Percentiles rank a stretch among this genome's conserved stretches.
Conservation (phyloP, 1,284 basidiomycete genomes). For the Mycena sp. region DNA sequence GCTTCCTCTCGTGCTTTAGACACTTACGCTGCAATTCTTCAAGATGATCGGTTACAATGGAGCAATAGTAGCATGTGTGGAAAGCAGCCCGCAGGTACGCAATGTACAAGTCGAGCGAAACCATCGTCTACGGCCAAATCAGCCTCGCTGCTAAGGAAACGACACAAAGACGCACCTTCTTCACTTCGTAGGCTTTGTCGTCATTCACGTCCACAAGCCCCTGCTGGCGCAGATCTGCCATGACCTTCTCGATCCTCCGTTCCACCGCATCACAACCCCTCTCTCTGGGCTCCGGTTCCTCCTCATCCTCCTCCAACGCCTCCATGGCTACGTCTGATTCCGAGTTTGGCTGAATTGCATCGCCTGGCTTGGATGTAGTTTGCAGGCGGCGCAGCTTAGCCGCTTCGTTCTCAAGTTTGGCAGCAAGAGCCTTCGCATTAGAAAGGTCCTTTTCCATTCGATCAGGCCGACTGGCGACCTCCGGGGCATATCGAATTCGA, state of each 20-base stretch:
- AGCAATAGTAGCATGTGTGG: conserved; percentile 96
- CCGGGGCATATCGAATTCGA: conserved; percentile 81
- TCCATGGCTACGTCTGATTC: conserved; percentile 51
- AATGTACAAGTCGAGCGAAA: conserved; percentile 87
- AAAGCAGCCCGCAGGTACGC: conserved; percentile 86
- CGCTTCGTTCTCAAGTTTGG: conserved; percentile 77
- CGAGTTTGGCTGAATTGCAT: conserved; percentile 42
- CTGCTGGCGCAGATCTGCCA: conserved; percentile 72
- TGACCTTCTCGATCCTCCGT: conserved; percentile 76
- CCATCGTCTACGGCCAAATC: conserved; percentile 59
- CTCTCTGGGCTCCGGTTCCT: conserved; percentile 66
- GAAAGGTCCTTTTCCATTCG: conserved; percentile 82
- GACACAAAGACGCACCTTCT: conserved; percentile 62
- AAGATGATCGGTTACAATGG: conserved; percentile 88
- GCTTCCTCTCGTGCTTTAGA: conserved; percentile 87
- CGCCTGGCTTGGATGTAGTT: conserved; percentile 38
- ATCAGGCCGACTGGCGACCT: conserved; percentile 81
- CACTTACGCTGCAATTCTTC: conserved; percentile 96
- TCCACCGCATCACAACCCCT: conserved; percentile 76
- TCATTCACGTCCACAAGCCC: conserved; percentile 65
- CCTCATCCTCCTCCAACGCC: conserved; percentile 52
- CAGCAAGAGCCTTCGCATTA: conserved; percentile 76
- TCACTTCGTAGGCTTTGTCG: conserved; percentile 69
- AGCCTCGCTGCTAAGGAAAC: not conserved
- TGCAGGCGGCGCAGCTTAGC: conserved; percentile 59